Evolutionary conservation across 768 basidiomycete genomes (phyloP).

Genomic region (Coprinopsis sp.): DNA sequence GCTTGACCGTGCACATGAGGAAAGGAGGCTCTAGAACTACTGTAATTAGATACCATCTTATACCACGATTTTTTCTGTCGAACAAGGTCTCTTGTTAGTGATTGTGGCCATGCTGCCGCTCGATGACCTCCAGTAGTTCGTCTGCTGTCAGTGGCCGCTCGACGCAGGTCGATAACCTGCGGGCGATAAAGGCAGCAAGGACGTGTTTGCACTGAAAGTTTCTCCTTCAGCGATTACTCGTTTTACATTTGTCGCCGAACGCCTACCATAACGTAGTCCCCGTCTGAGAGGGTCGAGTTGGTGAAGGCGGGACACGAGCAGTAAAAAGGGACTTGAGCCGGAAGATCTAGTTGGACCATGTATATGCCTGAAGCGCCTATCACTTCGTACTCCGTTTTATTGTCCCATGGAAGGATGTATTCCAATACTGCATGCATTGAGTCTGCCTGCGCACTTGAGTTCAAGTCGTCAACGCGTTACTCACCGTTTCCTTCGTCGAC

Average conservation of each 20-base stretch:
- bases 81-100: background rate
- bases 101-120: background rate
- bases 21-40: no score
- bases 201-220: conserved; percentile 71
- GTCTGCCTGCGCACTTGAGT: background rate
- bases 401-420: conserved; percentile 52
- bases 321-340: conserved; percentile 43
- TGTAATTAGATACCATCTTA: background rate
- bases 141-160: conserved; percentile 43
- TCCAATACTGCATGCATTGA: conserved; percentile 48
- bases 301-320: conserved; percentile 76
- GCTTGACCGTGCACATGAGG: no score
- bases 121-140: conserved; percentile 44
- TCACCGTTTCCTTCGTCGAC: conserved; percentile 66
- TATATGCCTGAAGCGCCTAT: conserved; percentile 62
- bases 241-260: background rate
- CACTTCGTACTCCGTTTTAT: conserved; percentile 56
- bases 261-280: conserved; percentile 61
- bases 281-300: conserved; percentile 54
- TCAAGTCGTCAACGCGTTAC: conserved; percentile 7
- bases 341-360: conserved; percentile 46
- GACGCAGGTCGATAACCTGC: conserved; percentile 45
- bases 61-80: background rate
- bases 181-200: conserved; percentile 59
- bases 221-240: background rate